A percentile compares a stretch with the other conserved stretches of the same genome.
Conservation (phyloP, 176 grass and related monocot genomes). For the Bonia amplexicaulis region DNA sequence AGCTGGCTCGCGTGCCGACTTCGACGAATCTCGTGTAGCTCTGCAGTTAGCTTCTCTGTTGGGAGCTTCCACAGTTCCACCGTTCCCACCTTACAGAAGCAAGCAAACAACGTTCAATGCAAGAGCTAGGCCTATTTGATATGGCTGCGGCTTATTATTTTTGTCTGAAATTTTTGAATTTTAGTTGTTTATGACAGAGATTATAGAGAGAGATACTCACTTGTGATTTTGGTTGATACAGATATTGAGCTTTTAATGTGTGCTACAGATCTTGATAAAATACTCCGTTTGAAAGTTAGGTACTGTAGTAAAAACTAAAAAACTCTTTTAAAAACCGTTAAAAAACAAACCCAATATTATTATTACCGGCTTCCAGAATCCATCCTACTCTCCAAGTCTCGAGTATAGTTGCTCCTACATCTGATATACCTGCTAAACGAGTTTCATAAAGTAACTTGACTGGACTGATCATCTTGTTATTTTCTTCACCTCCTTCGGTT, state of each 20-base stretch:
- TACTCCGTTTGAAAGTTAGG: no score
- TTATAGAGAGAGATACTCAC: no score
- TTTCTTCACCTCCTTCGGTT: not conserved
- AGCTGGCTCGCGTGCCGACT: constrained; percentile 1
- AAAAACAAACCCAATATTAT: no score
- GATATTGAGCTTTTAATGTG: no score
- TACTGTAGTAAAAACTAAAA: no score
- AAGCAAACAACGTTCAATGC: not conserved
- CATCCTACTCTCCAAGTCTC: not conserved
- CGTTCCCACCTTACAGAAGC: not conserved
- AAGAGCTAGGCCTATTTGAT: not conserved
- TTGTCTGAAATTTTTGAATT: no score
- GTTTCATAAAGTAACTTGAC: not conserved
- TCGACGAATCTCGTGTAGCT: not conserved
- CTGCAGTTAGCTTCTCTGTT: not conserved
- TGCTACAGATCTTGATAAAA: no score
- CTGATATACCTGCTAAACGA: not conserved
- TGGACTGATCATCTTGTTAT: not conserved
- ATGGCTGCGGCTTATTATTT: no score
- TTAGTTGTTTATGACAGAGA: no score
- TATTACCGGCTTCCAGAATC: not conserved
- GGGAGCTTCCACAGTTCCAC: not conserved
- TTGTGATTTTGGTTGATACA: no score
- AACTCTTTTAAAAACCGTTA: no score
- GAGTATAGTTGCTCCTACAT: not conserved